Evolutionary conservation across 2,329 filamentous ascomycete species (phyloP).

Genomic region (Penicillium sclerotiorum): DNA sequence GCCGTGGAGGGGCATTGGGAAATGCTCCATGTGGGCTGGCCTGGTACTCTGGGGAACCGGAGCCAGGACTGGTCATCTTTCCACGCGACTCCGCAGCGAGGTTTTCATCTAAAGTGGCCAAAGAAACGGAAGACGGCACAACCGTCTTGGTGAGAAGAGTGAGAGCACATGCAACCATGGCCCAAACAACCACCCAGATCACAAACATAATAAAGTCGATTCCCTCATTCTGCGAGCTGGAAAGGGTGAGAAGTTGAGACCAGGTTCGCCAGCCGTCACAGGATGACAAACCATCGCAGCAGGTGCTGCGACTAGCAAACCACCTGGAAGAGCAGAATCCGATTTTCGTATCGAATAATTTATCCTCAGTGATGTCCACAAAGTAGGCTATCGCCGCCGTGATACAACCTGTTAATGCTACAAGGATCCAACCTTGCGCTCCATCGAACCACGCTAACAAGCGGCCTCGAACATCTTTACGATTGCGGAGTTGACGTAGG

Average conservation of each 20-base stretch:
- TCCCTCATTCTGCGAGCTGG: slow-evolving; percentile 55
- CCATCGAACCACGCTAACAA: slow-evolving; percentile 77
- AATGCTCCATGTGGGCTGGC: slow-evolving; percentile 43
- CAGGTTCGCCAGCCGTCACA: slow-evolving; percentile 66
- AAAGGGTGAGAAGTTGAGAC: slow-evolving; percentile 64
- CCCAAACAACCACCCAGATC: slow-evolving; percentile 68
- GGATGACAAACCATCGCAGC: slow-evolving; percentile 58
- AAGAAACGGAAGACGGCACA: slow-evolving; percentile 82
- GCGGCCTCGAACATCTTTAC: slow-evolving; percentile 84
- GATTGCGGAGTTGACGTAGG: slow-evolving; percentile 76
- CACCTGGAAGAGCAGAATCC: slow-evolving; percentile 77
- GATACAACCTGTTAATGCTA: slow-evolving; percentile 83
- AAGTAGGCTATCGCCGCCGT: slow-evolving; percentile 85
- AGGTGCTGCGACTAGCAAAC: slow-evolving; percentile 71
- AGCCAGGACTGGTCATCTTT: slow-evolving; percentile 10
- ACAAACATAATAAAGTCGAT: slow-evolving; percentile 81
- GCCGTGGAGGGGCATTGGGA: slow-evolving; percentile 39
- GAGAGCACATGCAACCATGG: slow-evolving; percentile 73
- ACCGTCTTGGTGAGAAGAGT: slow-evolving; percentile 92
- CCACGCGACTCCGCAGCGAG: slow-evolving; percentile 47
- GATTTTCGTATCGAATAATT: slow-evolving; percentile 87
- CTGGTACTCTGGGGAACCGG: slow-evolving; percentile 43
- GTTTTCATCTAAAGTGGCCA: slow-evolving; percentile 91
- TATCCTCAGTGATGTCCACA: slow-evolving; percentile 83
- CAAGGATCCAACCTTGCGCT: slow-evolving; percentile 90